These are phyloP conservation scores for Chytriomyces sp. DNA, from an alignment of 192 early-diverging fungal genomes.

Conservation along the genomic window DNA sequence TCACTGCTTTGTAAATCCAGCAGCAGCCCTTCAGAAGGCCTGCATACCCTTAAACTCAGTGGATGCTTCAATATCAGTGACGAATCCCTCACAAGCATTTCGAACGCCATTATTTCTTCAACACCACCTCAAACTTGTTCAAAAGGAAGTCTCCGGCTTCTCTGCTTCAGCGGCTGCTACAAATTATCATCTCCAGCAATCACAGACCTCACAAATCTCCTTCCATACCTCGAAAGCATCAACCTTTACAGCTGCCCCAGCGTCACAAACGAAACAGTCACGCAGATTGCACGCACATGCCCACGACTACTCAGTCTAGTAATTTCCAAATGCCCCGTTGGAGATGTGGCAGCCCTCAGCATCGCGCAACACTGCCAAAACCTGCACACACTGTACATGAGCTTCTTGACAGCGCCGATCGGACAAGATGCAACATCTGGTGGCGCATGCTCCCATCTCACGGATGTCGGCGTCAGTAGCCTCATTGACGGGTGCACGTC, in stretches of 20 bases:
- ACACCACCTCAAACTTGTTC: neutral
- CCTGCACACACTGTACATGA: constrained; percentile 39
- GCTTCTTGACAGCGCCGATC: constrained; percentile 15
- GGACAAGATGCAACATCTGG: neutral
- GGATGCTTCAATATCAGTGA: constrained; percentile 28
- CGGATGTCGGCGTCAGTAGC: constrained; percentile 33
- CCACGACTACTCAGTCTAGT: constrained; percentile 33
- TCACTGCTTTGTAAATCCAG: neutral
- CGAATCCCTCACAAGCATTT: neutral
- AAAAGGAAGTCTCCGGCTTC: constrained; percentile 18
- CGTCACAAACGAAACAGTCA: constrained; percentile 30
- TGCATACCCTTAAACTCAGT: constrained; percentile 32
- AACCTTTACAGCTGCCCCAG: constrained; percentile 37
- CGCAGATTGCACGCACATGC: constrained; percentile 17
- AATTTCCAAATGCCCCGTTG: constrained; percentile 29
- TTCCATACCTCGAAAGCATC: constrained; percentile 39
- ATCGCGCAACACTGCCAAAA: constrained; percentile 22
- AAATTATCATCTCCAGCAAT: constrained; percentile 23
- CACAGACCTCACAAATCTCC: constrained; percentile 21
- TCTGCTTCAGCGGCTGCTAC: constrained; percentile 41
- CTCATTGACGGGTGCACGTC: constrained; percentile 17
- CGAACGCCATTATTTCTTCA: neutral
- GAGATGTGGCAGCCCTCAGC: constrained; percentile 22
- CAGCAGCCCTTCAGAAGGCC: neutral
- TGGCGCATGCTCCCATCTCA: constrained; percentile 5